phyloP scores from a whole-genome alignment of 2,329 filamentous ascomycete genomes.

The Fusarium tricinctum region DNA sequence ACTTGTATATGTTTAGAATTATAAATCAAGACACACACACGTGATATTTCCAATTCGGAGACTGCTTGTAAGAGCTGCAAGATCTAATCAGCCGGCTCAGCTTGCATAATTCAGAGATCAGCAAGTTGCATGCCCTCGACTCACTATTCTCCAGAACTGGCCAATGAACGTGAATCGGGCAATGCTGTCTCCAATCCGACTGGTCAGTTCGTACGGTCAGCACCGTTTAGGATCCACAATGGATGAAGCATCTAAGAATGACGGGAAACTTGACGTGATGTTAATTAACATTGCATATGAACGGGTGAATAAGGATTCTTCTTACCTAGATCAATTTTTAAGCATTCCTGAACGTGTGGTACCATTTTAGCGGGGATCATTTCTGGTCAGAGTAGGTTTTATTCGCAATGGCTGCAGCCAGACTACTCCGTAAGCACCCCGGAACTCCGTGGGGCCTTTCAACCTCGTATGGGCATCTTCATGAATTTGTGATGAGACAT shows the following conservation, averaged over 20 bases:
- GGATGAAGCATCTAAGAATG: not conserved
- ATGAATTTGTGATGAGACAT: not conserved
- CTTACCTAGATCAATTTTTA: not conserved
- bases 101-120: not conserved
- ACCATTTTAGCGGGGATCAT: rapidly evolving
- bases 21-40: not conserved
- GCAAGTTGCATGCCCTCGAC: not conserved
- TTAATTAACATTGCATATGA: too few relatives aligned
- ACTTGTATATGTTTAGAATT: not conserved
- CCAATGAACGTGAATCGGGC: not conserved
- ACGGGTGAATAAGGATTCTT: too few relatives aligned
- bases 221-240: not conserved
- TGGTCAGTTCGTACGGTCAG: conserved; percentile 1
- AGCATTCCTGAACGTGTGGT: not conserved
- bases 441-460: not conserved
- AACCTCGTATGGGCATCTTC: not conserved
- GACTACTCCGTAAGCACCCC: not conserved
- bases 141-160: too few relatives aligned
- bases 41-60: rapidly evolving
- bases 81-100: not conserved
- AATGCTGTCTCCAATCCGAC: not conserved
- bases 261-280: not conserved
- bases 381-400: not conserved
- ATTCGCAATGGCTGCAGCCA: not conserved
- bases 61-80: rapidly evolving